Conservation (phyloP, 78 protist species). For the Polysphondylium violaceum region DNA sequence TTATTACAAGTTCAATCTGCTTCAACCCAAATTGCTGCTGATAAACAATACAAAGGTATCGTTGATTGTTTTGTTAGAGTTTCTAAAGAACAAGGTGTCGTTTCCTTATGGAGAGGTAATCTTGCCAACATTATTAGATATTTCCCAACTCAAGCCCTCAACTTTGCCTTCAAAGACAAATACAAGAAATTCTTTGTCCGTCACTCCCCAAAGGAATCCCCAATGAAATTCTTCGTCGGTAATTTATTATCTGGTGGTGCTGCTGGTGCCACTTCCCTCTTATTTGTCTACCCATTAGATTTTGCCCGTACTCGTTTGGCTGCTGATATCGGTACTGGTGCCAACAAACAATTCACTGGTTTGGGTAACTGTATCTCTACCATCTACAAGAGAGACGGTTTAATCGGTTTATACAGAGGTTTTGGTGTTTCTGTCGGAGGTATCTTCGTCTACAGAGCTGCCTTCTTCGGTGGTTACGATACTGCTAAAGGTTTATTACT, state of each 20-base stretch:
- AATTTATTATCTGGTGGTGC: conserved; percentile 98
- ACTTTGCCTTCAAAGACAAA: conserved; percentile 98
- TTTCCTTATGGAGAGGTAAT: conserved; percentile 95
- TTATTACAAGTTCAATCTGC: conserved; percentile 95
- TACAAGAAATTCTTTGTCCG: conserved; percentile 92
- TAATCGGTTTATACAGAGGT: conserved; percentile 96
- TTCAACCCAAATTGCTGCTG: conserved; percentile 82
- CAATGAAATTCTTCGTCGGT: conserved; percentile 84
- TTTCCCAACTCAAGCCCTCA: conserved; percentile 99
- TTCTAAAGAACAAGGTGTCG: conserved; percentile 94
- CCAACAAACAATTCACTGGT: conserved; percentile 96
- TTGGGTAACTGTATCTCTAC: conserved; percentile 94
- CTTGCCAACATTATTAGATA: conserved; percentile 97
- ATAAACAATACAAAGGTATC: conserved; percentile 95
- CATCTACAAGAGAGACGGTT: conserved; percentile 88
- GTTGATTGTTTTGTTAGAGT: conserved; percentile 95
- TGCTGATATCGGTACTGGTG: conserved; percentile 89
- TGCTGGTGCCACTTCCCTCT: conserved; percentile 98
- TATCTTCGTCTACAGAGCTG: conserved; percentile 97
- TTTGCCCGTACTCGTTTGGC: conserved; percentile 98
- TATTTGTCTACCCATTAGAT: conserved; percentile 98
- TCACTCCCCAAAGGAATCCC: conserved; percentile 44
- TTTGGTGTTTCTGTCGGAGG: conserved; percentile 96
- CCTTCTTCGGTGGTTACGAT: conserved; percentile 97
- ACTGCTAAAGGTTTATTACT: conserved; percentile 83